Base-by-base conservation (phyloP, 169 alveolate species). In the Eimeria acervulina region DNA sequence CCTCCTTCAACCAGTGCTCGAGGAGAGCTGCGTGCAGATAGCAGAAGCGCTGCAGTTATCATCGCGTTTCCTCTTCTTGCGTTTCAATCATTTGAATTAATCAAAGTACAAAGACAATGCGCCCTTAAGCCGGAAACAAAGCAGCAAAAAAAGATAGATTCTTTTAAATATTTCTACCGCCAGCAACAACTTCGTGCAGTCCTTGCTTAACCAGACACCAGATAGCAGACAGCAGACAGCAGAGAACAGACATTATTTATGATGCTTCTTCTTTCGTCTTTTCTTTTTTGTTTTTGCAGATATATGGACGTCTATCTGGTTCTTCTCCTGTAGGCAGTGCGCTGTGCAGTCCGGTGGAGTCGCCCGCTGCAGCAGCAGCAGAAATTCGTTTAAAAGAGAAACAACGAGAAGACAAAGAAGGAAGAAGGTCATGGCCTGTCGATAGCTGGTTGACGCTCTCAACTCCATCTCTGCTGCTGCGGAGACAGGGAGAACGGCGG, bases 301-400 rank as follows among this genome's bases (percentile, higher is more conserved):
- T 91, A 63, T 91, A 76, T 40, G 95, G 95, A 40, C 84, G 95
- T 12, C 81, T 91, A 12, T 31, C 95, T 4, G 80, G 70, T 52
- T 38, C 66, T 44, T 91, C 95, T 15, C 10, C 84, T 0, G 95
- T 91, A 6, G 95, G 95, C 40, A 91, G 95, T 83, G 91, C 70
- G 7, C 31, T 91, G 47, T 66, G 68, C 61, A 72, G 90, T 26
- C 95, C 95, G 28, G 42, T 40, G 72, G 31, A 38, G 10, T 91
- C 95, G 1, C 66, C 95, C 3, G 90, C 95, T 8, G 51, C 84
- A 8, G 95, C 91, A 28, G 95, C 95, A 12, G 13, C 28, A 19
- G 38, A 15, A 47, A 55, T 74, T 5, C 55, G 51, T 23, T 44
- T 28, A 1, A 59, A 28, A 31, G 93, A 59, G 33, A 38, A 23